Percentiles rank a stretch among this genome's conserved stretches.
Evolutionary conservation across 2,329 filamentous ascomycete species (phyloP).

Genomic region (Fusarium sp.): DNA sequence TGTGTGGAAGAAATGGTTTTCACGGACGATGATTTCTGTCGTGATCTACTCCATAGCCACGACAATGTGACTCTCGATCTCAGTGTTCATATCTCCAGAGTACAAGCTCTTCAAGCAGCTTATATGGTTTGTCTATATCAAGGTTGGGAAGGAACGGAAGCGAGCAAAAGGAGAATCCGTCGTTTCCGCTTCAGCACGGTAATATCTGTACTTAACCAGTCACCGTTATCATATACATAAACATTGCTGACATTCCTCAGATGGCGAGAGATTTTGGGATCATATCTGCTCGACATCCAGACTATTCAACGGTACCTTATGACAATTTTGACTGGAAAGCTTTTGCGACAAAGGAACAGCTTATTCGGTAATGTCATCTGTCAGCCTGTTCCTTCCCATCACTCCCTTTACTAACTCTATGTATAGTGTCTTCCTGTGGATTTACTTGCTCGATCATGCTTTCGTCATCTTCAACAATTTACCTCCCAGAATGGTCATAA

Average conservation of each 20-base stretch:
- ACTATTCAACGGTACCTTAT: not conserved
- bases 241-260: not conserved
- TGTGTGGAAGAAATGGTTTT: not conserved
- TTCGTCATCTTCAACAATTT: constrained; percentile 8
- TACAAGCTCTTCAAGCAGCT: not conserved
- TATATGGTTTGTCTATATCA: constrained; percentile 5
- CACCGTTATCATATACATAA: too few species aligned
- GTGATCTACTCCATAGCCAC: not conserved
- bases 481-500: not conserved
- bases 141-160: constrained; percentile 7
- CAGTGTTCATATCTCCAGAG: fast-evolving
- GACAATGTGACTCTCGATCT: fast-evolving
- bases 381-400: fast-evolving
- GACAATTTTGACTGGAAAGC: not conserved
- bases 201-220: not conserved
- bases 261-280: constrained; percentile 3
- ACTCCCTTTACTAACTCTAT: not conserved
- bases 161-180: not conserved
- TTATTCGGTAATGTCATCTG: not conserved
- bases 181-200: not conserved
- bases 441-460: not conserved
- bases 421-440: not conserved
- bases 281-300: not conserved
- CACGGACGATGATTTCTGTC: constrained; percentile 1
- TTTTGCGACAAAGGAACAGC: constrained; percentile 6